Evolutionary conservation across 306 rosid species (phyloP).

Genomic region (Hippophae gyantsensis): DNA sequence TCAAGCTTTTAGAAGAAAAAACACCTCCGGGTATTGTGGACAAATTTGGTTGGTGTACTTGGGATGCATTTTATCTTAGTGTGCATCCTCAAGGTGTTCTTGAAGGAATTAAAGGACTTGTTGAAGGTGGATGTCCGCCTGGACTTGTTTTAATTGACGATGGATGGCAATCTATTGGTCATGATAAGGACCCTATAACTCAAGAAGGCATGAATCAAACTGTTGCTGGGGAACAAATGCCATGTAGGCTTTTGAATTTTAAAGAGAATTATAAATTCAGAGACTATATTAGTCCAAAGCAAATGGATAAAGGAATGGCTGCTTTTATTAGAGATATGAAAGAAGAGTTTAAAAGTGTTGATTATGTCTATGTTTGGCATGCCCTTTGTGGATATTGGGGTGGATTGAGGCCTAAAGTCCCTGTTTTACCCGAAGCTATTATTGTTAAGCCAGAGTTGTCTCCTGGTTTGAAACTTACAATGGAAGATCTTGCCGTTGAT

Average conservation of each 20-base stretch:
- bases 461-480: constrained; percentile 52
- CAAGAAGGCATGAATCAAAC: constrained; percentile 68
- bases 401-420: constrained; percentile 61
- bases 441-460: constrained; percentile 43
- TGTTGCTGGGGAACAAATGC: constrained; percentile 84
- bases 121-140: constrained; percentile 78
- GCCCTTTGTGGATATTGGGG: constrained; percentile 97
- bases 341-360: constrained; percentile 51
- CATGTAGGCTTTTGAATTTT: constrained; percentile 62
- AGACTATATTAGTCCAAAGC: constrained; percentile 31
- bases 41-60: constrained; percentile 95
- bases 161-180: constrained; percentile 86
- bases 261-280: constrained; percentile 68
- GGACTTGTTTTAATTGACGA: constrained; percentile 76
- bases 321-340: constrained; percentile 65
- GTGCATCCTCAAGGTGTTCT: constrained; percentile 67
- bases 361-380: constrained; percentile 88
- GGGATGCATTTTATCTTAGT: constrained; percentile 90
- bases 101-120: constrained; percentile 54
- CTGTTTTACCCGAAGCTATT: constrained; percentile 42
- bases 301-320: constrained; percentile 37
- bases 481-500: constrained; percentile 90
- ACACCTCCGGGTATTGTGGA: constrained; percentile 67
- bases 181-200: constrained; percentile 49
- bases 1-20: constrained; percentile 63